These are phyloP conservation scores for Rhododendron vialii DNA, from an alignment of 148 eudicot genomes.

Conservation along the genomic window DNA sequence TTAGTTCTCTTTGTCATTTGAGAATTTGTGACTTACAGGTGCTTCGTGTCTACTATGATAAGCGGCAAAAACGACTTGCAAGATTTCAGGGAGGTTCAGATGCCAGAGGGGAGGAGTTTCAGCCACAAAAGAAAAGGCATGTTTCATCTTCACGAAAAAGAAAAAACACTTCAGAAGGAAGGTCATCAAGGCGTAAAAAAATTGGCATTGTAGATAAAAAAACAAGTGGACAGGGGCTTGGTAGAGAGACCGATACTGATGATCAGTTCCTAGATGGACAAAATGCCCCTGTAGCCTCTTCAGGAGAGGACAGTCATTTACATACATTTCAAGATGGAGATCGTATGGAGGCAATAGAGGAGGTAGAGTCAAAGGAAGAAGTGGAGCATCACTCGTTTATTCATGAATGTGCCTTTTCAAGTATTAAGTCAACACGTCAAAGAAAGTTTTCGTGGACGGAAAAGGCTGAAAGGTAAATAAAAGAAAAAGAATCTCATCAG, in stretches of 20 bases:
- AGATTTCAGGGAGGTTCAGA: slow-evolving; percentile 38
- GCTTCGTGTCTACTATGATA: slow-evolving; percentile 84
- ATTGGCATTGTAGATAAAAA: slow-evolving; percentile 24
- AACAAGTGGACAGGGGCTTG: slow-evolving; percentile 14
- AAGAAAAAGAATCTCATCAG: background rate
- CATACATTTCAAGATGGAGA: slow-evolving; percentile 26
- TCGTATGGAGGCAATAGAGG: slow-evolving; percentile 29
- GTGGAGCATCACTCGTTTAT: slow-evolving; percentile 34
- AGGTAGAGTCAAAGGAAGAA: slow-evolving; percentile 28
- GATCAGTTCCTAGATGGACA: slow-evolving; percentile 22
- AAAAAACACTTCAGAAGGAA: slow-evolving; percentile 36
- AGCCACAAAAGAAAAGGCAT: slow-evolving; percentile 19
- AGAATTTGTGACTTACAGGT: slow-evolving; percentile 52
- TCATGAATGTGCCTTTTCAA: slow-evolving; percentile 49
- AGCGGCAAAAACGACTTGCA: slow-evolving; percentile 47
- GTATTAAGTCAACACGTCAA: slow-evolving; percentile 43
- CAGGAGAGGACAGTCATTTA: slow-evolving; percentile 20
- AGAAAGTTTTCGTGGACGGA: slow-evolving; percentile 75
- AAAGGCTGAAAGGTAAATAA: slow-evolving; percentile 71
- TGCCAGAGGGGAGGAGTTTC: slow-evolving; percentile 30
- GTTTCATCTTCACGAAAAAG: slow-evolving; percentile 45
- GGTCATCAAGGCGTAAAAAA: slow-evolving; percentile 29
- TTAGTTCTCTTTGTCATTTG: slow-evolving; percentile 7
- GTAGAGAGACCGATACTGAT: slow-evolving; percentile 4
- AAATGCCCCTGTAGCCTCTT: slow-evolving; percentile 9